These are phyloP conservation scores for Rhododendron vialii DNA, from an alignment of 148 eudicot genomes.

Conservation along the genomic window DNA sequence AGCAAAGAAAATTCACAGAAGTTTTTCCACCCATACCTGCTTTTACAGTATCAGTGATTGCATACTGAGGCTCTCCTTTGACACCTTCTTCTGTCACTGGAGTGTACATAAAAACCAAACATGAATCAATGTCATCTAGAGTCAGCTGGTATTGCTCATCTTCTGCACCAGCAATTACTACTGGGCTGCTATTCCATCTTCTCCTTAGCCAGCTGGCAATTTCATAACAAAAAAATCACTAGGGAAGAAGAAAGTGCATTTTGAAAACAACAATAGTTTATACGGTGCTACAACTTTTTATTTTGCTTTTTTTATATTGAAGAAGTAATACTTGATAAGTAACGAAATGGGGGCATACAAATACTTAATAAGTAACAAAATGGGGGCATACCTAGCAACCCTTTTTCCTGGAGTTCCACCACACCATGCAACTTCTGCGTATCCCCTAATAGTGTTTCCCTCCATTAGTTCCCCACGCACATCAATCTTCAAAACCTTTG, in stretches of 20 bases:
- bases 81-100: conserved; percentile 93
- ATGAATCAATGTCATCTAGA: conserved; percentile 84
- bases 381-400: conserved; percentile 64
- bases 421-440: conserved; percentile 94
- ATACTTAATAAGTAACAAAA: not conserved
- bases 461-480: conserved; percentile 82
- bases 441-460: conserved; percentile 74
- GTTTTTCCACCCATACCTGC: conserved; percentile 48
- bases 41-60: conserved; percentile 92
- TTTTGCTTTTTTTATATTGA: not conserved
- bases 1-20: not conserved
- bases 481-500: conserved; percentile 89
- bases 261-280: conserved; percentile 7
- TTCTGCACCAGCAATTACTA: conserved; percentile 88
- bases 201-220: conserved; percentile 87
- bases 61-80: conserved; percentile 98
- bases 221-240: not conserved
- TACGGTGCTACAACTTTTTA: not conserved
- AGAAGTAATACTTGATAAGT: not conserved
- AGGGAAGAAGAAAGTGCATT: not conserved
- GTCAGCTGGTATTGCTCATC: conserved; percentile 76
- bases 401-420: conserved; percentile 97
- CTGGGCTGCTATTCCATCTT: conserved; percentile 96
- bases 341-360: not conserved
- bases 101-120: conserved; percentile 94